Conservation (phyloP, 495 filamentous ascomycete genomes). For the Aspergillus cristatus region DNA sequence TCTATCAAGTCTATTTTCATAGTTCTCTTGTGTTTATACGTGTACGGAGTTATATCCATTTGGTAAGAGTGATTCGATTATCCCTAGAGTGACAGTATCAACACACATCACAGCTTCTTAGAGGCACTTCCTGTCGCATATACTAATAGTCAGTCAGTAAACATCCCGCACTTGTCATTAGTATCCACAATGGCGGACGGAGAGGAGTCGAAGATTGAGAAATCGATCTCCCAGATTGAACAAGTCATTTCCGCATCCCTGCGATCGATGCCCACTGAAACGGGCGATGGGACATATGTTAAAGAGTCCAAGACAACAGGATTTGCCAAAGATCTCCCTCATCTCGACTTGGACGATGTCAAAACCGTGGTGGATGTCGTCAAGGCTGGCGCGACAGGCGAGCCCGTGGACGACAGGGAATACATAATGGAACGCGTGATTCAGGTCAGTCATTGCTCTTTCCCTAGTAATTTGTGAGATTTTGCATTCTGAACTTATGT, state of each 20-base stretch:
- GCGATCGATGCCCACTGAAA: constrained; percentile 54
- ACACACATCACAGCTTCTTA: too few species aligned
- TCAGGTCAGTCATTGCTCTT: constrained; percentile 18
- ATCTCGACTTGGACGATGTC: constrained; percentile 32
- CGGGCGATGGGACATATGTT: constrained; percentile 50
- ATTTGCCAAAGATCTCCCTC: constrained; percentile 27
- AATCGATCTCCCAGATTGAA: constrained; percentile 40
- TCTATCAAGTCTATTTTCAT: too few species aligned
- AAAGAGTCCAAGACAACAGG: constrained; percentile 22
- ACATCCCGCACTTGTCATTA: too few species aligned
- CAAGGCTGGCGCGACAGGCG: constrained; percentile 65
- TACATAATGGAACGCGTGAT: constrained; percentile 51
- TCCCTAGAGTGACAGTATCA: too few species aligned
- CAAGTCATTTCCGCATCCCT: constrained; percentile 49
- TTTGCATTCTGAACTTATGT: constrained; percentile 2
- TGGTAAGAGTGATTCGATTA: background rate
- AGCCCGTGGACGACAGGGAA: constrained; percentile 76
- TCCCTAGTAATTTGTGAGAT: background rate
- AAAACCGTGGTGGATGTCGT: constrained; percentile 37
- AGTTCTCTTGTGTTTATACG: too few species aligned
- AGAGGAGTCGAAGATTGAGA: constrained; percentile 11
- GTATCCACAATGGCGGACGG: constrained; percentile 19
- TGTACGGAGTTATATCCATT: background rate
- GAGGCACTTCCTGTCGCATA: too few species aligned
- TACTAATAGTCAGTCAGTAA: too few species aligned